A percentile compares a stretch with the other conserved stretches of the same genome.
phyloP scores from a whole-genome alignment of 2,329 filamentous ascomycete species.

The Talaromyces sp. region DNA sequence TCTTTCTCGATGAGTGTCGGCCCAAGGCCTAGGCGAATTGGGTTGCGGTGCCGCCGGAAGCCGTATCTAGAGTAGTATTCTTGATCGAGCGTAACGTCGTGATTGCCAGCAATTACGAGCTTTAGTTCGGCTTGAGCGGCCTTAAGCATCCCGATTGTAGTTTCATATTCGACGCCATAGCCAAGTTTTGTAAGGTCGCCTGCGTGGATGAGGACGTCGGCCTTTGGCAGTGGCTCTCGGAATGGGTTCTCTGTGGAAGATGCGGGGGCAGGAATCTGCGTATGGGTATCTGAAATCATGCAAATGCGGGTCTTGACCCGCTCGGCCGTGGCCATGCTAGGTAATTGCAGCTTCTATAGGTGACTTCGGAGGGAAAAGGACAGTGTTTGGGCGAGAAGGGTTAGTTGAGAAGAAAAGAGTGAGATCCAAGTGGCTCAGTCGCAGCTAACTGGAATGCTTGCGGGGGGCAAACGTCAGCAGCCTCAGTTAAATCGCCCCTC shows the following conservation, averaged over 20 bases:
- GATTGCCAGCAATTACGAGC: constrained; percentile 65
- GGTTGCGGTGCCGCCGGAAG: constrained; percentile 30
- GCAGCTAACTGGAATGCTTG: no score
- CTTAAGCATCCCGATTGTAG: constrained; percentile 51
- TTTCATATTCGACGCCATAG: constrained; percentile 50
- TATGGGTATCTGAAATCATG: constrained; percentile 50
- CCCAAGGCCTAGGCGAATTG: constrained; percentile 21
- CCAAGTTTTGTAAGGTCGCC: constrained; percentile 62
- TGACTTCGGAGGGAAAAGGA: not conserved
- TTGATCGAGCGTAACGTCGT: constrained; percentile 61
- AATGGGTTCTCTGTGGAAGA: constrained; percentile 30
- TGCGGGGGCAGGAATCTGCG: constrained; percentile 25
- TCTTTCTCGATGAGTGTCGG: constrained; percentile 15
- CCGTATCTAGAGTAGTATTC: constrained; percentile 47
- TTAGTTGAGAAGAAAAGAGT: constrained; percentile 3
- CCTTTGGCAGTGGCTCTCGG: constrained; percentile 50
- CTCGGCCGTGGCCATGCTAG: constrained; percentile 13
- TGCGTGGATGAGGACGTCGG: constrained; percentile 60
- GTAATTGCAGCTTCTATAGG: not conserved
- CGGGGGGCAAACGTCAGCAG: no score
- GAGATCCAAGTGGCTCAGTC: not conserved
- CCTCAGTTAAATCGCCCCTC: not conserved
- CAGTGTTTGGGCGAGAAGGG: not conserved
- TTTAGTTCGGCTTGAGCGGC: constrained; percentile 58
- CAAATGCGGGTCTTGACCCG: constrained; percentile 44